These are phyloP conservation scores for Alternaria sp. DNA, from an alignment of 2,329 filamentous ascomycete species.

Conservation along the genomic window DNA sequence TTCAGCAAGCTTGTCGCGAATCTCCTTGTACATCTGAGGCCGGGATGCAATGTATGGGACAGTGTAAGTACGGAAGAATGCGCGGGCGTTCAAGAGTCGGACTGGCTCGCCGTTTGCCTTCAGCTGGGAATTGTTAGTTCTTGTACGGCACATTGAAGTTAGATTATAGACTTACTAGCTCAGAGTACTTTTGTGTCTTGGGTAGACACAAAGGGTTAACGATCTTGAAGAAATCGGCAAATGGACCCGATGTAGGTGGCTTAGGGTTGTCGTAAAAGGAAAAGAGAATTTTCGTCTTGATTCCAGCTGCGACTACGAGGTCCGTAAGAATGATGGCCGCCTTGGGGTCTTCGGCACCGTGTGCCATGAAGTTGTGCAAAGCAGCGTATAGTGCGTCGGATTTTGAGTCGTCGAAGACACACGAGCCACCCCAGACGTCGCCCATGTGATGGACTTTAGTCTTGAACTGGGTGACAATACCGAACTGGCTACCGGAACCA, in stretches of 20 bases:
- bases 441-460: slow-evolving; percentile 31
- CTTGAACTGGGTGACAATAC: slow-evolving; percentile 37
- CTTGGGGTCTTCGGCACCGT: slow-evolving; percentile 31
- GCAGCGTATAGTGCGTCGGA: slow-evolving; percentile 40
- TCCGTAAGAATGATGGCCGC: slow-evolving; percentile 32
- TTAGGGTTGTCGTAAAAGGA: slow-evolving; percentile 33
- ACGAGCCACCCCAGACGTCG: slow-evolving; percentile 50
- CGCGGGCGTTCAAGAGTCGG: slow-evolving; percentile 17
- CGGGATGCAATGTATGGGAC: slow-evolving; percentile 33
- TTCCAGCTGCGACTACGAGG: slow-evolving; percentile 10
- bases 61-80: slow-evolving; percentile 35
- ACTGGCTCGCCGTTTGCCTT: slow-evolving; percentile 20
- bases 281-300: slow-evolving; percentile 19
- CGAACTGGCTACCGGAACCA: slow-evolving; percentile 34
- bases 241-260: slow-evolving; percentile 38
- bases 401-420: slow-evolving; percentile 40
- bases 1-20: slow-evolving; percentile 36
- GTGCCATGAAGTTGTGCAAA: slow-evolving; percentile 42
- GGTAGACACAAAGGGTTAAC: slow-evolving; percentile 25
- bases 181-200: slow-evolving; percentile 39
- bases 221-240: slow-evolving; percentile 46
- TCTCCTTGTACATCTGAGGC: slow-evolving; percentile 45
- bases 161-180: slow-evolving; percentile 29
- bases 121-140: slow-evolving; percentile 14
- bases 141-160: background rate